A percentile compares a stretch with the other conserved stretches of the same genome.
Conservation (phyloP, 805 yeast species). For the Candida qinlingensis region DNA sequence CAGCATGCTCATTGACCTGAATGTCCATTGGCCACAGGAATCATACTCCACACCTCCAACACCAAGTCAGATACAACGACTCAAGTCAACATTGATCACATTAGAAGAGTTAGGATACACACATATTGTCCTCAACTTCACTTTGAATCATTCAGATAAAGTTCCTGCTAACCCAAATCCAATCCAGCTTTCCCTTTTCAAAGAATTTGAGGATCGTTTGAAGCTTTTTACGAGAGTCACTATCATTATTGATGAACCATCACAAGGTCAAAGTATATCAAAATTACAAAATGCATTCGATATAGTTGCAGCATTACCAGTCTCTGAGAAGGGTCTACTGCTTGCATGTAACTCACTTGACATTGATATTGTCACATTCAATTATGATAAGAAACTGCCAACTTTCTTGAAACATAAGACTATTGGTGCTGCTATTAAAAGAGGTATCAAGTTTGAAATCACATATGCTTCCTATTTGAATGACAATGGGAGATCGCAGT, state of each 20-base stretch:
- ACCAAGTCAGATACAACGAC: conserved; percentile 33
- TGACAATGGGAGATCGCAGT: conserved; percentile 45
- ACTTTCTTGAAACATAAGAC: conserved; percentile 79
- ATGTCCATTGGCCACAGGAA: conserved; percentile 66
- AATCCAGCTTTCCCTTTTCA: conserved; percentile 30
- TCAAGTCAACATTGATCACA: conserved; percentile 48
- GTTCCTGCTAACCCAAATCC: conserved; percentile 39
- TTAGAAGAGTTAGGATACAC: conserved; percentile 63
- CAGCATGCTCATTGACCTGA: conserved; percentile 57
- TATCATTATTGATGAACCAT: conserved; percentile 66
- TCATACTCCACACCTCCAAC: conserved; percentile 40
- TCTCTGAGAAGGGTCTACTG: conserved; percentile 71
- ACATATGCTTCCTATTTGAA: conserved; percentile 54
- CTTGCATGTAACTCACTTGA: conserved; percentile 72
- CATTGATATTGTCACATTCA: conserved; percentile 74
- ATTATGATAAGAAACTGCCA: conserved; percentile 60
- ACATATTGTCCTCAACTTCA: conserved; percentile 70
- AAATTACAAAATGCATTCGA: conserved; percentile 54
- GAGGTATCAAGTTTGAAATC: conserved; percentile 81
- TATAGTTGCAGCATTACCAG: conserved; percentile 75
- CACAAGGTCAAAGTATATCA: conserved; percentile 58
- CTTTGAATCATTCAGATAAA: conserved; percentile 44
- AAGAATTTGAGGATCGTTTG: conserved; percentile 29
- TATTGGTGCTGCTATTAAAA: conserved; percentile 73
- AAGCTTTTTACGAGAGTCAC: conserved; percentile 69